Conservation (phyloP, 345 rosid species). For the Eucalyptus caleyi region DNA sequence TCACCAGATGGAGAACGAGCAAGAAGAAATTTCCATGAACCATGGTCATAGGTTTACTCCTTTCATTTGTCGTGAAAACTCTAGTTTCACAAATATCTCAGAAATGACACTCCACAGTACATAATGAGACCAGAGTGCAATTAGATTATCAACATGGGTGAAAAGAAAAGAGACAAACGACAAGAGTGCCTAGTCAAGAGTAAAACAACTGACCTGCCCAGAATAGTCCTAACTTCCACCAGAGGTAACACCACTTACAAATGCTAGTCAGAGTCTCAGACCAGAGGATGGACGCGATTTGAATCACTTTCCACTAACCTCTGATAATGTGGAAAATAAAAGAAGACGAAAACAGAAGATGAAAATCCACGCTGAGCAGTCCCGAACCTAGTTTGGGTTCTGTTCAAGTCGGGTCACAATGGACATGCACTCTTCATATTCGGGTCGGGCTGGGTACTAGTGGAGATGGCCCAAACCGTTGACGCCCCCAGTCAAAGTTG, state of each 20-base stretch:
- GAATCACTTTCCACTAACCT: background rate
- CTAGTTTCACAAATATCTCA: background rate
- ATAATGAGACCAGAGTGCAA: background rate
- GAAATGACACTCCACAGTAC: background rate
- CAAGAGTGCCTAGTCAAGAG: background rate
- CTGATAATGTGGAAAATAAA: background rate
- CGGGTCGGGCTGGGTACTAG: background rate
- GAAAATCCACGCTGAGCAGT: background rate
- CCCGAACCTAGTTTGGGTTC: background rate
- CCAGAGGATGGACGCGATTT: background rate
- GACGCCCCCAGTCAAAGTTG: background rate
- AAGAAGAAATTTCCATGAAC: background rate
- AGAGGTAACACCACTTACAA: background rate
- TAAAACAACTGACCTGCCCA: background rate
- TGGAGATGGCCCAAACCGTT: background rate
- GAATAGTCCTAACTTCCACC: background rate
- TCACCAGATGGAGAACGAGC: background rate
- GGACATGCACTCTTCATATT: background rate
- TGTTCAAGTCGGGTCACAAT: background rate
- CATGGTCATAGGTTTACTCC: background rate
- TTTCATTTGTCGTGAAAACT: background rate
- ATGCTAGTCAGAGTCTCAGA: background rate
- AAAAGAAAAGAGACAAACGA: background rate
- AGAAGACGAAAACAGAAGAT: background rate
- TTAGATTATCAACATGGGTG: background rate